Base-by-base conservation (phyloP, 805 yeast genomes). In the Yarrowia porcina region DNA sequence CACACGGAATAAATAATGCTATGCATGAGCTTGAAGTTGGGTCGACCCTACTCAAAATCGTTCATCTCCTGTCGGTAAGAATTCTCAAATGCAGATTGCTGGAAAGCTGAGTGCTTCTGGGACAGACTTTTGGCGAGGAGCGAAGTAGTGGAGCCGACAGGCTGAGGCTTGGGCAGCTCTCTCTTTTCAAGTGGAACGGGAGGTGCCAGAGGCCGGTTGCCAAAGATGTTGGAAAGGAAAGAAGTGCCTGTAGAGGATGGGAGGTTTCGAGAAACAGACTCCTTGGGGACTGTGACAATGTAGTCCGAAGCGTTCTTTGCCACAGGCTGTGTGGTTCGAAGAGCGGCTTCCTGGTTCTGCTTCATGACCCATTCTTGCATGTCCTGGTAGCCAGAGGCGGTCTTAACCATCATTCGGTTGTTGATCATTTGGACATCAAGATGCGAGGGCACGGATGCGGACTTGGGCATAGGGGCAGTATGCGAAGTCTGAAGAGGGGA, bases 341-440 rank as follows among this genome's bases (percentile, higher is more conserved):
- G 38, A 61, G 64, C 45, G 13, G 45, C 45, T 27, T 35, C 38
- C 32, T 35, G 32, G 57, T 67, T 67, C 52, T 45, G 67, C 32
- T 42, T 60, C 36, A 65, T 65, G 25, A 69, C 66, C 71, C 72
- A 69, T 15, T 69, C 69, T 61, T 70, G 73, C 72, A 70, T 70
- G 63, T 70, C 73, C 23, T 67, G 63, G 44, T 39, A 64, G 11
- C 60, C 54, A 8, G 65, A 63, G 13, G 63, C 65, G 7, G 67
- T 59, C 36, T 64, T 50, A 41, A 70, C 70, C 70, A 67, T 68
- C 67, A 70, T 65, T 15, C 72, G 65, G 60, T 68, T 67, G 54
- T 61, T 66, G 44, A 69, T 61, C 68, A 66, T 70, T 39, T 67
- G 63, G 28, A 70, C 71, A 13, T 69, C 60, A 13, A 60, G 63